Evolutionary conservation across 176 grass and related monocot genomes (phyloP), one percentile per base, ranked within the genome.

Genomic region (Oryza glumipatula): DNA sequence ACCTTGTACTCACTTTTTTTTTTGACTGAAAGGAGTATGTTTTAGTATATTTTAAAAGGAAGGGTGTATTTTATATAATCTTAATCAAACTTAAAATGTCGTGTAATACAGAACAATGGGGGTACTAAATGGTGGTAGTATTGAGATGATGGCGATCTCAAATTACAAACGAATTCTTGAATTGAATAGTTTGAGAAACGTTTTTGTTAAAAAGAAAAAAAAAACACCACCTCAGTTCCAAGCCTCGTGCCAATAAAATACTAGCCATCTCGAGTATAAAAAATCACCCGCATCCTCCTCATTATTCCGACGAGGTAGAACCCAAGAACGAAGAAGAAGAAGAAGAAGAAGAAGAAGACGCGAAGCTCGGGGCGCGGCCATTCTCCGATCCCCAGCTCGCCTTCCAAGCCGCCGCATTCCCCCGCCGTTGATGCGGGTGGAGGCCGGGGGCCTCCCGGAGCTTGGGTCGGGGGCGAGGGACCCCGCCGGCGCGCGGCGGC

Each of bases 351-450:
- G 11, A 23, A 15, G 19, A 38, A 72, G 70, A 23, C 24, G 11
- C 19, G 33, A 36, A 58, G 2, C 41, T 43, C 7, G 39, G 39
- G 43, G 43, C 11, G 47, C 12, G 4, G 36, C 68, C 36, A 24
- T 35, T 33, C 54, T 22, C 28, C 11, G 2, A 32, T 64, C 3
- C n/a, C 10, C 9, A 2, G 4, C 16, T 45, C 49, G 47, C 52
- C 45, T 32, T 43, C 63, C 11, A 52, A 61, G n/a, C 36, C 22
- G 60, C 32, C 24, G 17, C 22, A 17, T 17, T 72, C 16, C 36
- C 6, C 52, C 30, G 13, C 44, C 14, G 44, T 75, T 87, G 85
- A 81, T 82, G 47, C 44, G 21, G 51, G 39, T 73, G 66, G 86
- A 60, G 80, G 67, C 39, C 41, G 19, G 6, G 44, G 66, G 26